These are phyloP conservation scores for Chrysoporthe cubensis DNA, from an alignment of 2,329 filamentous ascomycete genomes.

Conservation along the genomic window DNA sequence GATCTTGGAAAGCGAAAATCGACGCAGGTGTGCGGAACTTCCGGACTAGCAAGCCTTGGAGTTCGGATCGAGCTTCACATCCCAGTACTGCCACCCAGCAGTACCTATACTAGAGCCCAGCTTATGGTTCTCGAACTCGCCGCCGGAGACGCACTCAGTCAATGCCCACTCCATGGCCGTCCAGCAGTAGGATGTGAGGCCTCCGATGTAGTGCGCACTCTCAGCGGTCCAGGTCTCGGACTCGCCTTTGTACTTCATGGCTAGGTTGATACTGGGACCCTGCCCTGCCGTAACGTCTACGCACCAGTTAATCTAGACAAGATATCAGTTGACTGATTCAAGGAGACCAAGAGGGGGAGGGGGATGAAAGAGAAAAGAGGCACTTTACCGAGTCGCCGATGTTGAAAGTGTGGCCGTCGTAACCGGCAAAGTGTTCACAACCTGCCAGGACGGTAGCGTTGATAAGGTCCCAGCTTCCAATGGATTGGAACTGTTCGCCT, in stretches of 20 bases:
- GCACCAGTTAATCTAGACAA: slow-evolving; percentile 1
- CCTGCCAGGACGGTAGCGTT: slow-evolving; percentile 7
- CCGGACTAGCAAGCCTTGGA: background rate
- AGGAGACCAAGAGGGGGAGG: background rate
- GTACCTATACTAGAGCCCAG: background rate
- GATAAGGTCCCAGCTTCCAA: slow-evolving; percentile 4
- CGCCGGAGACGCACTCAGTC: background rate
- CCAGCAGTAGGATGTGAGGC: slow-evolving; percentile 12
- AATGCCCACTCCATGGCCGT: slow-evolving; percentile 12
- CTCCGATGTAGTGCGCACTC: background rate
- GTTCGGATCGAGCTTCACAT: slow-evolving; percentile 20
- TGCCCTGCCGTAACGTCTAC: background rate
- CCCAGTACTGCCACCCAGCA: slow-evolving; percentile 13
- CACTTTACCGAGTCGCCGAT: background rate
- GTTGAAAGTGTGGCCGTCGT: slow-evolving; percentile 8
- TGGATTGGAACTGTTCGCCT: background rate
- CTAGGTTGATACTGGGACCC: slow-evolving; percentile 5
- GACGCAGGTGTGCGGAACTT: too few species aligned
- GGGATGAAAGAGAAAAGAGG: background rate
- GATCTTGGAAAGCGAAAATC: too few species aligned
- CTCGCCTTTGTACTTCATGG: slow-evolving; percentile 14
- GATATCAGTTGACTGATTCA: background rate
- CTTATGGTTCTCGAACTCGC: slow-evolving; percentile 7
- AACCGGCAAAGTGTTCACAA: background rate
- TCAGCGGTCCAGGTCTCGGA: slow-evolving; percentile 3